These are phyloP conservation scores for Globisporangium spiculum DNA, from an alignment of 352 stramenopile genomes.

Conservation along the genomic window DNA sequence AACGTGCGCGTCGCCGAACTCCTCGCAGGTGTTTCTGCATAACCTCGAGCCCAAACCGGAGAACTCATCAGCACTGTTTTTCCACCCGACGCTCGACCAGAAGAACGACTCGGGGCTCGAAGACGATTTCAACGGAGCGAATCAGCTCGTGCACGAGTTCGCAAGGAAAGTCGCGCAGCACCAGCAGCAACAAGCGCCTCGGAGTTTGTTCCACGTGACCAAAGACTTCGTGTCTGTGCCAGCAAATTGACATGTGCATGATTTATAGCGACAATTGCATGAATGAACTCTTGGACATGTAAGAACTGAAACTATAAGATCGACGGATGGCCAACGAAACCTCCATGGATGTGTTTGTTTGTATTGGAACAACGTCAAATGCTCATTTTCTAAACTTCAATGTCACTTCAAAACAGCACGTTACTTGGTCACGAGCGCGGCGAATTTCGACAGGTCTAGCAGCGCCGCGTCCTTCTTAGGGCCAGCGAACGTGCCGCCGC, in stretches of 20 bases:
- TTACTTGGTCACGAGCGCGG: constrained; percentile 5
- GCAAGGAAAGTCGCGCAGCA: constrained; percentile 28
- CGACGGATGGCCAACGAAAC: background rate
- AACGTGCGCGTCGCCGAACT: constrained; percentile 20
- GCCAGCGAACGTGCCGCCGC: constrained; percentile 57
- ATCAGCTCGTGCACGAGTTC: constrained; percentile 52
- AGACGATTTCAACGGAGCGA: constrained; percentile 51
- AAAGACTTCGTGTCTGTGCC: constrained; percentile 3
- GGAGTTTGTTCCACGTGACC: constrained; percentile 14
- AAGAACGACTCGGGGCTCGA: constrained; percentile 45
- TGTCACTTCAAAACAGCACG: background rate
- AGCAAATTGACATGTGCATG: constrained; percentile 8
- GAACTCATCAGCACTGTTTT: constrained; percentile 58
- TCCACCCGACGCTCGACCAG: constrained; percentile 60
- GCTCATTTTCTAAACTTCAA: background rate
- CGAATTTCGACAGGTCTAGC: constrained; percentile 43
- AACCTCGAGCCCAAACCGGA: constrained; percentile 44
- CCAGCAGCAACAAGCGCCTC: constrained; percentile 13
- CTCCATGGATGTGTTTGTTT: background rate
- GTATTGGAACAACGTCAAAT: background rate
- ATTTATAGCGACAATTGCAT: background rate
- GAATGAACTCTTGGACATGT: background rate
- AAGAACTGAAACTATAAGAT: background rate
- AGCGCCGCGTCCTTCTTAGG: constrained; percentile 52
- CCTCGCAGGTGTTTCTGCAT: constrained; percentile 53